Conservation (phyloP, 2,329 filamentous ascomycete genomes). For the Dactylellina drechsleri region DNA sequence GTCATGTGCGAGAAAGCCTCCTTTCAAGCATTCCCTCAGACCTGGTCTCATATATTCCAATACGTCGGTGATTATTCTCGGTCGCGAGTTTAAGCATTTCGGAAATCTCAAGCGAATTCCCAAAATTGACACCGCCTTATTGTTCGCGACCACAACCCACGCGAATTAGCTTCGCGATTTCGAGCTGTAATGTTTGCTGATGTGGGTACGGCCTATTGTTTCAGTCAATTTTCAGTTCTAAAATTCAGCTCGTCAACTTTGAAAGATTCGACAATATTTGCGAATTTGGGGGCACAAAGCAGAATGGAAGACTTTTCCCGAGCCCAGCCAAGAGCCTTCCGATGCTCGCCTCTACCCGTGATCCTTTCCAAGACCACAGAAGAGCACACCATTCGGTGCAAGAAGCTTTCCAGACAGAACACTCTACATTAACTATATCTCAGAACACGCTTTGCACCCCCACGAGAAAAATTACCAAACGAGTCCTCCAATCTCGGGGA, state of each 20-base stretch:
- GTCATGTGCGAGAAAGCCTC: conserved; percentile 34
- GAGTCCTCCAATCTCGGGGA: conserved; percentile 24
- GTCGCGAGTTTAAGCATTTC: too few species aligned
- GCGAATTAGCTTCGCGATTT: conserved; percentile 29
- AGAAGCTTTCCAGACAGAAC: conserved; percentile 29
- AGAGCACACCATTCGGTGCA: conserved; percentile 20
- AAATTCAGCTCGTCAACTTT: conserved; percentile 4
- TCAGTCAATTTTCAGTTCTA: background rate
- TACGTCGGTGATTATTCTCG: too few species aligned
- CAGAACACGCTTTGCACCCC: conserved; percentile 7
- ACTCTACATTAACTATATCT: background rate
- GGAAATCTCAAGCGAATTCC: conserved; percentile 44
- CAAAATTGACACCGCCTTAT: conserved; percentile 35
- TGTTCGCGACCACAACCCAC: conserved; percentile 25
- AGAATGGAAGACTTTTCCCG: background rate
- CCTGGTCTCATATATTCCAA: conserved; percentile 1
- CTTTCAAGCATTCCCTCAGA: conserved; percentile 21
- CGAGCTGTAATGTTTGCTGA: conserved; percentile 46
- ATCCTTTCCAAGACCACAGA: conserved; percentile 14
- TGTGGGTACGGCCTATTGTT: conserved; percentile 32
- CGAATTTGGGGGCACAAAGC: conserved; percentile 12
- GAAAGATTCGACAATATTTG: too few species aligned
- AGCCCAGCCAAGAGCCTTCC: conserved; percentile 2
- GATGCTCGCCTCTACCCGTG: conserved; percentile 45
- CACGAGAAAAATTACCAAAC: conserved; percentile 25